These are phyloP conservation scores for Tylopilus cervinicoccineus DNA, from an alignment of 768 basidiomycete species.

Conservation along the genomic window DNA sequence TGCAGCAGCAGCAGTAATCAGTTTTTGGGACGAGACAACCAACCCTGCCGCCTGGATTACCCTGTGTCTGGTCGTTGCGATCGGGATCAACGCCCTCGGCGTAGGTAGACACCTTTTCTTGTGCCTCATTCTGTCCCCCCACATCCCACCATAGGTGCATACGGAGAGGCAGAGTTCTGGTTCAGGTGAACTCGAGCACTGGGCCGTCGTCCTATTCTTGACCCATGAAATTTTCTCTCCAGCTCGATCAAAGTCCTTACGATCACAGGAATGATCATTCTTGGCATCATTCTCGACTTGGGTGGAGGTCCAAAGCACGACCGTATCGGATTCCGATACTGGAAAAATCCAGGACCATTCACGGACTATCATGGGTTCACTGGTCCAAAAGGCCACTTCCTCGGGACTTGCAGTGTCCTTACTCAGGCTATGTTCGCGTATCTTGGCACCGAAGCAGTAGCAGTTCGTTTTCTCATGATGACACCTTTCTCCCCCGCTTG, in stretches of 20 bases:
- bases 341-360: slow-evolving; percentile 30
- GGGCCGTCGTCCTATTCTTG: not conserved
- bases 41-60: slow-evolving; percentile 5
- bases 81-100: slow-evolving; percentile 1
- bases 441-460: slow-evolving; percentile 3
- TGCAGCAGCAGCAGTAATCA: not conserved
- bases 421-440: slow-evolving; percentile 3
- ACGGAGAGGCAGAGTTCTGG: slow-evolving; percentile 7
- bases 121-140: not conserved
- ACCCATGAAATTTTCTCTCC: not conserved
- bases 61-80: not conserved
- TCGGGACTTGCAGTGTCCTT: slow-evolving; percentile 1
- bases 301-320: slow-evolving; percentile 5
- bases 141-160: not conserved
- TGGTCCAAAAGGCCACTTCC: slow-evolving; percentile 2
- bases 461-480: not conserved
- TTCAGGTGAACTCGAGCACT: not conserved
- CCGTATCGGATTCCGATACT: slow-evolving; percentile 33
- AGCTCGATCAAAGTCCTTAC: slow-evolving; percentile 5
- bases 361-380: not conserved
- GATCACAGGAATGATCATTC: not conserved
- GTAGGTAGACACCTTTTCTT: not conserved
- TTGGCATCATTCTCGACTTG: slow-evolving; percentile 6
- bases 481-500: not conserved
- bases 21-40: not conserved